These are phyloP conservation scores for Aspergillus texensis DNA, from an alignment of 2,329 filamentous ascomycete genomes.

Conservation along the genomic window DNA sequence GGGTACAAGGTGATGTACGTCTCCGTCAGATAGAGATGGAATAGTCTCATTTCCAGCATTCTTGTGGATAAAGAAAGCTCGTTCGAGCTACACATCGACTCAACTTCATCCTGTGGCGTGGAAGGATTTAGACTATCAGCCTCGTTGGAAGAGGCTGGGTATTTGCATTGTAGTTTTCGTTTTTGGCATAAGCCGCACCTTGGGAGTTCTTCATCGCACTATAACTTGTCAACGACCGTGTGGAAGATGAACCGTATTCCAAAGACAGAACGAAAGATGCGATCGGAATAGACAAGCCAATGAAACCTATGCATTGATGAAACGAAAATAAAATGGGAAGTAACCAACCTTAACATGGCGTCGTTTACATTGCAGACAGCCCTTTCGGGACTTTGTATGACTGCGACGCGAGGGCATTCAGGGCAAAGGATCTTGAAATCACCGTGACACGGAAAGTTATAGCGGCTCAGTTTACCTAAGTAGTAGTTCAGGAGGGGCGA, in stretches of 20 bases:
- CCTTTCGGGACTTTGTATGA: conserved; percentile 45
- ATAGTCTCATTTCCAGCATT: conserved; percentile 39
- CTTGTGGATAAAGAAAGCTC: conserved; percentile 24
- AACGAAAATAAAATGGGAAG: not conserved
- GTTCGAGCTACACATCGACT: conserved; percentile 6
- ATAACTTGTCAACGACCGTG: conserved; percentile 1
- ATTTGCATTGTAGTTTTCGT: conserved; percentile 40
- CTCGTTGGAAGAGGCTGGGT: conserved; percentile 29
- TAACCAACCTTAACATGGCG: conserved; percentile 42
- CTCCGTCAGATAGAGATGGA: conserved; percentile 43
- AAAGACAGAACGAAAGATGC: not conserved
- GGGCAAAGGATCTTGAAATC: conserved; percentile 1
- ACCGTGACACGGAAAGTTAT: not conserved
- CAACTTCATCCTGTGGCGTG: conserved; percentile 23
- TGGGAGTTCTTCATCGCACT: conserved; percentile 44
- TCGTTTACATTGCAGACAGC: conserved; percentile 43
- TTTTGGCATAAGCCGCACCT: conserved; percentile 41
- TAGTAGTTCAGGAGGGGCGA: not conserved
- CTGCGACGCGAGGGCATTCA: conserved; percentile 36
- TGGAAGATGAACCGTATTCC: not conserved
- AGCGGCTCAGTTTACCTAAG: not conserved
- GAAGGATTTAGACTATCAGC: conserved; percentile 28
- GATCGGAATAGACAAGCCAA: not conserved
- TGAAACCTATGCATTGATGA: not conserved
- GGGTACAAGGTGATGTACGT: conserved; percentile 38